Conservation (phyloP, 2,329 filamentous ascomycete species). For the Aspergillus fumigatiaffinis region DNA sequence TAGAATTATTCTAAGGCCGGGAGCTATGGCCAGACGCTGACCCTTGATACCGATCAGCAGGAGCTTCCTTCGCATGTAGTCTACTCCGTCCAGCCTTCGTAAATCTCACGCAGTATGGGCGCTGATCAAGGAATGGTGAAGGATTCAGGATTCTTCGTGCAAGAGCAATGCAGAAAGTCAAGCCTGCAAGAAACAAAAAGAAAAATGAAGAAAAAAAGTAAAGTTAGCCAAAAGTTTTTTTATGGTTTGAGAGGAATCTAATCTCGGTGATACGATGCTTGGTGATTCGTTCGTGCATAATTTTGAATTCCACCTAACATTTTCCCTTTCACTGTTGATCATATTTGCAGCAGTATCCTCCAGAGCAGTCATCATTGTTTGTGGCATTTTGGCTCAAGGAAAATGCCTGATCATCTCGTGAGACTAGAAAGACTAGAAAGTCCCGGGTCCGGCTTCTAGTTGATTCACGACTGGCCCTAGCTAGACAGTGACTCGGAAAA, state of each 20-base stretch:
- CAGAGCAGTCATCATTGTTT: background rate
- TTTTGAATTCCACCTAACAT: background rate
- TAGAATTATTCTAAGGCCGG: background rate
- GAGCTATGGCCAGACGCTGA: slow-evolving; percentile 30
- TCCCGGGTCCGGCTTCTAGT: too few species aligned
- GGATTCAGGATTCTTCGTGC: background rate
- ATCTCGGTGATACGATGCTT: background rate
- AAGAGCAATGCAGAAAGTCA: background rate
- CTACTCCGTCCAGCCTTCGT: background rate
- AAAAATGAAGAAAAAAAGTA: background rate
- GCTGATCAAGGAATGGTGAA: background rate
- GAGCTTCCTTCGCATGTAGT: background rate
- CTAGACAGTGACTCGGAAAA: background rate
- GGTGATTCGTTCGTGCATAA: background rate
- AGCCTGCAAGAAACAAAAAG: background rate
- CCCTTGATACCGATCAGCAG: slow-evolving; percentile 2
- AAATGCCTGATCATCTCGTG: background rate
- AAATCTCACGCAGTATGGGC: background rate
- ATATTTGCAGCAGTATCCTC: background rate
- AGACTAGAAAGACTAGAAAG: too few species aligned
- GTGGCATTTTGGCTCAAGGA: background rate
- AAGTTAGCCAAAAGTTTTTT: background rate
- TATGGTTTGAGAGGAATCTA: background rate
- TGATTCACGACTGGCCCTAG: background rate
- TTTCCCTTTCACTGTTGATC: background rate